These are phyloP conservation scores for Chenopodium album DNA, from an alignment of 148 eudicot species.

Conservation along the genomic window DNA sequence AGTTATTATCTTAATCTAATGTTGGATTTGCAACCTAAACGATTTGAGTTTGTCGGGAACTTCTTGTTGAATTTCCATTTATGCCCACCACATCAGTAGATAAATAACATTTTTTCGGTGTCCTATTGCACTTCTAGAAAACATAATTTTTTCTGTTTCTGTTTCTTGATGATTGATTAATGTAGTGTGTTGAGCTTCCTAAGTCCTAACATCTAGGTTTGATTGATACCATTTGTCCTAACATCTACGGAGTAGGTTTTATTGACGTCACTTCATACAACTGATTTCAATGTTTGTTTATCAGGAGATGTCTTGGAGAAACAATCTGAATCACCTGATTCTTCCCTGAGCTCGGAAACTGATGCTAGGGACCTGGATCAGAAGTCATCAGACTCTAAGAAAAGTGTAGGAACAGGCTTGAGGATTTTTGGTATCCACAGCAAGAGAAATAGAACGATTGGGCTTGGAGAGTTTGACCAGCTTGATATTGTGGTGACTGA, in stretches of 20 bases:
- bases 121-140: background rate
- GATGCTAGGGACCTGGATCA: slow-evolving; percentile 36
- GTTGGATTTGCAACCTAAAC: background rate
- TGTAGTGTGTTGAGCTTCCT: background rate
- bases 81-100: too few species aligned
- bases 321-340: slow-evolving; percentile 32
- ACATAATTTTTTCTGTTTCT: too few species aligned
- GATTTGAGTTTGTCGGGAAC: background rate
- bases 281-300: background rate
- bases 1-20: background rate
- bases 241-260: too few species aligned
- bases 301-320: slow-evolving; percentile 33
- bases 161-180: background rate
- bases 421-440: slow-evolving; percentile 51
- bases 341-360: slow-evolving; percentile 26
- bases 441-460: slow-evolving; percentile 85
- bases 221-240: background rate
- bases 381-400: slow-evolving; percentile 37
- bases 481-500: slow-evolving; percentile 61
- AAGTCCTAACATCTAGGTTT: background rate
- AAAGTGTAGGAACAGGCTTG: slow-evolving; percentile 42
- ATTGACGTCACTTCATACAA: background rate
- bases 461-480: slow-evolving; percentile 80
- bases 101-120: too few species aligned
- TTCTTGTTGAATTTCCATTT: too few species aligned